These are phyloP conservation scores for Pachysandra terminalis DNA, from an alignment of 164 flowering plant genomes.

Conservation along the genomic window DNA sequence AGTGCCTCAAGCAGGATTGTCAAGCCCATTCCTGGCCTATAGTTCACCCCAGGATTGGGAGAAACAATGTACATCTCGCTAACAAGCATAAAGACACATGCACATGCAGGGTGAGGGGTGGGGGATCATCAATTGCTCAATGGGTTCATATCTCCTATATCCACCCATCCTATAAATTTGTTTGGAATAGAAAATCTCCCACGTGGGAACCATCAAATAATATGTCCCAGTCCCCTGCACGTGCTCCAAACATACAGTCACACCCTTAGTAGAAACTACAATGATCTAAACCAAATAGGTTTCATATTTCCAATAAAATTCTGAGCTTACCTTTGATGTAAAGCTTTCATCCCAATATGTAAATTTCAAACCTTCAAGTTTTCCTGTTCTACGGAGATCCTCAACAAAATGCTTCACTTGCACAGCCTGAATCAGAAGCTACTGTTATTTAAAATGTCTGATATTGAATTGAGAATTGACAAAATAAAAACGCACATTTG, in stretches of 20 bases:
- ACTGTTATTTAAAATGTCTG: slow-evolving; percentile 2
- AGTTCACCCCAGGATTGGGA: neutral
- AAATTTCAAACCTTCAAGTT: slow-evolving; percentile 59
- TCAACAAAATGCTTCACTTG: slow-evolving; percentile 67
- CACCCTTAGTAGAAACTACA: neutral
- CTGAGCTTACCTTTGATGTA: slow-evolving; percentile 64
- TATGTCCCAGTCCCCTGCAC: neutral
- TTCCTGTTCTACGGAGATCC: slow-evolving; percentile 57
- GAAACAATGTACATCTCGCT: too few species aligned
- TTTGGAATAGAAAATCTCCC: neutral
- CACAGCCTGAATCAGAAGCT: slow-evolving; percentile 36
- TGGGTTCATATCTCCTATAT: too few species aligned
- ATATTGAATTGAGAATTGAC: neutral
- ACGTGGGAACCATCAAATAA: neutral
- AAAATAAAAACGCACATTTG: slow-evolving; percentile 39
- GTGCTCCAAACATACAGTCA: neutral
- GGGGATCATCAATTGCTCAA: too few species aligned
- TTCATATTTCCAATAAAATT: neutral
- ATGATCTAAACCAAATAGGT: neutral
- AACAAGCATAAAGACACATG: too few species aligned
- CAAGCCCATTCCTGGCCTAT: neutral
- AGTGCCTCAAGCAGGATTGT: neutral
- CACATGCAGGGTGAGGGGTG: too few species aligned
- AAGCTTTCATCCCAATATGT: slow-evolving; percentile 85
- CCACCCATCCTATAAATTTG: neutral